These are phyloP conservation scores for Hypsizygus marmoreus DNA, from an alignment of 768 basidiomycete species.

Conservation along the genomic window DNA sequence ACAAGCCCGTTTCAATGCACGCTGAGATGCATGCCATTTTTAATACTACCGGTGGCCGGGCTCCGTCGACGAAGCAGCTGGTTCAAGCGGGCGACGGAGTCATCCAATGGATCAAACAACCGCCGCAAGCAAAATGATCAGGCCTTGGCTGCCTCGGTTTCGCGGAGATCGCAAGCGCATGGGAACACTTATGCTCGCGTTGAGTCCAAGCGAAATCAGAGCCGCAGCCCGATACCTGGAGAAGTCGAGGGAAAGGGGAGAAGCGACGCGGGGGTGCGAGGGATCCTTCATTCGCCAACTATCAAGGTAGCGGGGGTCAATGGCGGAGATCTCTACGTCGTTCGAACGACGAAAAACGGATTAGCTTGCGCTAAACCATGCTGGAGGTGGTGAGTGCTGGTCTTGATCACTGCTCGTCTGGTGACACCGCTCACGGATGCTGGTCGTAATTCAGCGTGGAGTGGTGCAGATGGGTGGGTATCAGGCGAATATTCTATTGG, in stretches of 20 bases:
- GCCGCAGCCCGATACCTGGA: background rate
- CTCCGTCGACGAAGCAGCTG: constrained; percentile 55
- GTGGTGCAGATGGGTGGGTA: constrained; percentile 60
- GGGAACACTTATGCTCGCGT: too few species aligned
- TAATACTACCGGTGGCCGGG: constrained; percentile 48
- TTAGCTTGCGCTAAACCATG: constrained; percentile 54
- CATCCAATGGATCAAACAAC: constrained; percentile 9
- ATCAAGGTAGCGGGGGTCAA: constrained; percentile 38
- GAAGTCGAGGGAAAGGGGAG: too few species aligned
- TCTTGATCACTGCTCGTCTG: background rate
- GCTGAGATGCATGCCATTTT: constrained; percentile 65
- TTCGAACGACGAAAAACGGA: constrained; percentile 49
- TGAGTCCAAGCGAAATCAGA: background rate
- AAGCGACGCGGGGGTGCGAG: too few species aligned
- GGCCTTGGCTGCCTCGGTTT: background rate
- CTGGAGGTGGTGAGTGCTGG: constrained; percentile 42
- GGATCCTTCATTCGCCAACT: constrained; percentile 4
- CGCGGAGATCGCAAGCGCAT: background rate
- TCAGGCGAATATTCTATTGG: constrained; percentile 60
- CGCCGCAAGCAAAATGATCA: constrained; percentile 4
- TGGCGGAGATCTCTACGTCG: constrained; percentile 58
- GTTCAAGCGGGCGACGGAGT: constrained; percentile 41
- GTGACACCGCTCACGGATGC: constrained; percentile 2
- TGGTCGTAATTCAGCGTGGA: constrained; percentile 40
- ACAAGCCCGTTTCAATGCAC: constrained; percentile 49